A percentile compares a stretch with the other conserved stretches of the same genome.
Conservation (phyloP, 352 stramenopile species). For the Paralagenidium karlingii region DNA sequence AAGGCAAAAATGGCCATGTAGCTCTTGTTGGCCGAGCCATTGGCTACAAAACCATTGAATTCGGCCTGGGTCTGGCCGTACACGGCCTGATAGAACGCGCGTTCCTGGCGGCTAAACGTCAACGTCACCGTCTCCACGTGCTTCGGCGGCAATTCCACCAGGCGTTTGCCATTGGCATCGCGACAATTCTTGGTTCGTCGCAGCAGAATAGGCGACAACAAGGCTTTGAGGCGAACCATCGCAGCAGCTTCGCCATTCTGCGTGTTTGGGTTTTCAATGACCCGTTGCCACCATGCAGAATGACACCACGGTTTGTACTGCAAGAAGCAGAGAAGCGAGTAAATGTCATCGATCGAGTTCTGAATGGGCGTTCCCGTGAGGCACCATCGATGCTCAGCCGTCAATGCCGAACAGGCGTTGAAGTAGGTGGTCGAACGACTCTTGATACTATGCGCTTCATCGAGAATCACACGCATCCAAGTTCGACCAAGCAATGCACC, state of each 20-base stretch:
- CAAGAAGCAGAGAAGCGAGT: conserved; percentile 74
- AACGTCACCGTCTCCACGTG: conserved; percentile 51
- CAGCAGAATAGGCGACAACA: conserved; percentile 66
- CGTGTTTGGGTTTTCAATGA: conserved; percentile 70
- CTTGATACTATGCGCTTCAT: conserved; percentile 89
- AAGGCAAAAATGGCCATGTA: conserved; percentile 86
- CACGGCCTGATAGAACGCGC: conserved; percentile 78
- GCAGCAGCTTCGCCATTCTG: conserved; percentile 43
- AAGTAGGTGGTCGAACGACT: conserved; percentile 71
- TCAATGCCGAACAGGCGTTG: conserved; percentile 34
- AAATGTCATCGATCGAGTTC: conserved; percentile 82
- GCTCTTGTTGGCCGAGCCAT: conserved; percentile 51
- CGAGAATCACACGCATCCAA: conserved; percentile 85
- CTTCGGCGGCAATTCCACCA: conserved; percentile 66
- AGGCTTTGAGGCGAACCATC: conserved; percentile 43
- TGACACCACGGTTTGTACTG: conserved; percentile 78
- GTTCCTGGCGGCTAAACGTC: conserved; percentile 60
- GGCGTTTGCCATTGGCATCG: conserved; percentile 38
- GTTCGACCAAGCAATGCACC: no score
- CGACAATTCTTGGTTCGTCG: conserved; percentile 77
- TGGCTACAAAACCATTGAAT: conserved; percentile 82
- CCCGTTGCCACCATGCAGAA: conserved; percentile 68
- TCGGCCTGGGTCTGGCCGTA: conserved; percentile 75
- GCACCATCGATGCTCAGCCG: conserved; percentile 70
- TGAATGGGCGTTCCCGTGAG: conserved; percentile 86